These are phyloP conservation scores for Thielaviopsis cerberus DNA, from an alignment of 2,329 filamentous ascomycete species.

Conservation along the genomic window DNA sequence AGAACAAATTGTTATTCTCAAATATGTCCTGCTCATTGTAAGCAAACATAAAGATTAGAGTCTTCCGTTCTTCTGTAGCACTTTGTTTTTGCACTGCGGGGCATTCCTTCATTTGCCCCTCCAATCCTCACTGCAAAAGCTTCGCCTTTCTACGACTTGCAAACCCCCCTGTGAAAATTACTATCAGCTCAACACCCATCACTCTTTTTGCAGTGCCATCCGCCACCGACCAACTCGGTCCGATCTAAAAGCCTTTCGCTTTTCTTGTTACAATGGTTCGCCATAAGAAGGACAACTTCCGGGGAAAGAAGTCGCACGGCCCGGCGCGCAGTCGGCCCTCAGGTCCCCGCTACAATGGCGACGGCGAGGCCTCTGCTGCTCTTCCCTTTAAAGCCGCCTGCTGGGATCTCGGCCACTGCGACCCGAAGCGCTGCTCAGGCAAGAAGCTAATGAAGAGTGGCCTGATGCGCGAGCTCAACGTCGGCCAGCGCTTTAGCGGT, in stretches of 20 bases:
- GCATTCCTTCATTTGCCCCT: slow-evolving; percentile 8
- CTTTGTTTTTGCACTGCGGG: slow-evolving; percentile 2
- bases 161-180: not conserved
- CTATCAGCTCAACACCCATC: not conserved
- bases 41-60: too few relatives aligned
- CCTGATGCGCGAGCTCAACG: slow-evolving; percentile 77
- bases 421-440: slow-evolving; percentile 87
- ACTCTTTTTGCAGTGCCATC: not conserved
- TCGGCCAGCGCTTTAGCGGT: slow-evolving; percentile 80
- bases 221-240: not conserved
- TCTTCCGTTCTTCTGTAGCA: not conserved
- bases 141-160: too few relatives aligned
- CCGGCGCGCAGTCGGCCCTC: slow-evolving; percentile 37
- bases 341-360: slow-evolving; percentile 18
- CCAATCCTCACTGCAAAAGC: slow-evolving; percentile 2
- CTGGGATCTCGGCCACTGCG: slow-evolving; percentile 96
- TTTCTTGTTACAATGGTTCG: slow-evolving; percentile 53
- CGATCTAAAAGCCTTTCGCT: not conserved
- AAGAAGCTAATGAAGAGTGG: slow-evolving; percentile 86
- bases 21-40: not conserved
- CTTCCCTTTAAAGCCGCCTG: slow-evolving; percentile 76
- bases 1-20: not conserved
- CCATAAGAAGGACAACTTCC: slow-evolving; percentile 79
- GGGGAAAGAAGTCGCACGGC: slow-evolving; percentile 53
- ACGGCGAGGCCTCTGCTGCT: slow-evolving; percentile 21